These are phyloP conservation scores for Fusarium secorum DNA, from an alignment of 2,329 filamentous ascomycete species.

Conservation along the genomic window DNA sequence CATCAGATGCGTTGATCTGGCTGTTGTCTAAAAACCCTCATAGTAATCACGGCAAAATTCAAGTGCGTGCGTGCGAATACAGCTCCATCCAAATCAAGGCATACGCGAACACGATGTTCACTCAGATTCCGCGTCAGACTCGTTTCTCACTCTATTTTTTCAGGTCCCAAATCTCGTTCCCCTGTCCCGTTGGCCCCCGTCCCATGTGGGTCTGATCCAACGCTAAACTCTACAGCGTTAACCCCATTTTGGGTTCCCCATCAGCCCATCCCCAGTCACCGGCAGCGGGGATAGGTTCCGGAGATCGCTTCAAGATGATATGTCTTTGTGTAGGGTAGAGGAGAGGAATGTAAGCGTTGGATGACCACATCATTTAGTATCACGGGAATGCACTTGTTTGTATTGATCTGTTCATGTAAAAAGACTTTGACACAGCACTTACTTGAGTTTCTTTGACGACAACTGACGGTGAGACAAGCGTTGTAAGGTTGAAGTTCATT, in stretches of 20 bases:
- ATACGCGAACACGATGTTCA: constrained; percentile 20
- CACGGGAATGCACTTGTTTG: background rate
- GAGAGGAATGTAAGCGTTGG: background rate
- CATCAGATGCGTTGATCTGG: background rate
- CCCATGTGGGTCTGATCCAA: constrained; percentile 20
- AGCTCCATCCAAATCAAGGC: constrained; percentile 19
- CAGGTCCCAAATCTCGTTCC: constrained; percentile 21
- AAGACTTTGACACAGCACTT: background rate
- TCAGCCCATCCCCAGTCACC: constrained; percentile 24
- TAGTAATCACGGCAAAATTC: constrained; percentile 3
- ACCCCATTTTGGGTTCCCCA: constrained; percentile 3
- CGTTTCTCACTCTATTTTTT: constrained; percentile 11
- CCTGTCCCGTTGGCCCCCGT: constrained; percentile 36
- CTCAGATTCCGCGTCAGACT: constrained; percentile 11
- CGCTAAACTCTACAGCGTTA: constrained; percentile 23
- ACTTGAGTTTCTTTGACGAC: rapidly evolving
- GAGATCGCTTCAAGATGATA: constrained; percentile 16
- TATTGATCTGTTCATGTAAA: background rate
- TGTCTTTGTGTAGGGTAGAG: constrained; percentile 21
- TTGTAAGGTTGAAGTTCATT: background rate
- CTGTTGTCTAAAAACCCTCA: constrained; percentile 2
- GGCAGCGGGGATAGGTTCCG: constrained; percentile 31
- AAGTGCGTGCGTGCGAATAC: background rate
- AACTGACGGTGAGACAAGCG: background rate
- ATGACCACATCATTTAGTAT: background rate